Conservation (phyloP, 225 moss, liverwort and hornwort genomes). For the Rhytidiadelphus loreus region DNA sequence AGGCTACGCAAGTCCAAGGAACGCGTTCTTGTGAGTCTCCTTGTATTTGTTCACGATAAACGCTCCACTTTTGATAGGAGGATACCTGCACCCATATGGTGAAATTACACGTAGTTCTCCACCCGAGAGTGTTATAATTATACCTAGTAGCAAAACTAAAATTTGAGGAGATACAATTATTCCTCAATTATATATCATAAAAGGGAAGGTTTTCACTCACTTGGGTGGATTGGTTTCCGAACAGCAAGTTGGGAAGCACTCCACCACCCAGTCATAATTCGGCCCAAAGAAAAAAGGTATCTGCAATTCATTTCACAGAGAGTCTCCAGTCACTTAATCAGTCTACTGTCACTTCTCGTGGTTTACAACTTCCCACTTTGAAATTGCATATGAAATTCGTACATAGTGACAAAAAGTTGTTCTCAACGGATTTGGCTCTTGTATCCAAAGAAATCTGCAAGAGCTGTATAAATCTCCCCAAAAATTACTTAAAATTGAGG, state of each 20-base stretch:
- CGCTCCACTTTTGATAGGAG: neutral
- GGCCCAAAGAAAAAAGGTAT: neutral
- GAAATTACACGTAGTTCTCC: neutral
- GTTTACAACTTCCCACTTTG: neutral
- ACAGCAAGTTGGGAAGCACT: slow-evolving; percentile 58
- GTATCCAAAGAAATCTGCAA: neutral
- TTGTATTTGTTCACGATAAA: neutral
- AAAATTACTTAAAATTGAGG: neutral
- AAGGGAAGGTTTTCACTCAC: slow-evolving; percentile 1
- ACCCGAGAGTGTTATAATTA: neutral
- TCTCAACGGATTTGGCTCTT: neutral
- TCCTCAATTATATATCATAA: neutral
- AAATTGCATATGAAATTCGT: neutral
- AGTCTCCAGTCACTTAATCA: neutral
- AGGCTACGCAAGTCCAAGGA: neutral
- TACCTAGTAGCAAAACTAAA: neutral
- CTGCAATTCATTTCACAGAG: neutral
- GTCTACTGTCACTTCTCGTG: neutral
- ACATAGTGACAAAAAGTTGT: neutral
- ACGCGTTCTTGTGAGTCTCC: neutral
- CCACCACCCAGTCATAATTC: slow-evolving; percentile 39
- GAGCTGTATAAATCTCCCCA: too few relatives aligned
- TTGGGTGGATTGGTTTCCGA: slow-evolving; percentile 32
- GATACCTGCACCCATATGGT: neutral
- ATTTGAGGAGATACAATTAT: neutral